These are phyloP conservation scores for Aspergillus aculeatinus DNA, from an alignment of 2,329 filamentous ascomycete genomes.

Conservation along the genomic window DNA sequence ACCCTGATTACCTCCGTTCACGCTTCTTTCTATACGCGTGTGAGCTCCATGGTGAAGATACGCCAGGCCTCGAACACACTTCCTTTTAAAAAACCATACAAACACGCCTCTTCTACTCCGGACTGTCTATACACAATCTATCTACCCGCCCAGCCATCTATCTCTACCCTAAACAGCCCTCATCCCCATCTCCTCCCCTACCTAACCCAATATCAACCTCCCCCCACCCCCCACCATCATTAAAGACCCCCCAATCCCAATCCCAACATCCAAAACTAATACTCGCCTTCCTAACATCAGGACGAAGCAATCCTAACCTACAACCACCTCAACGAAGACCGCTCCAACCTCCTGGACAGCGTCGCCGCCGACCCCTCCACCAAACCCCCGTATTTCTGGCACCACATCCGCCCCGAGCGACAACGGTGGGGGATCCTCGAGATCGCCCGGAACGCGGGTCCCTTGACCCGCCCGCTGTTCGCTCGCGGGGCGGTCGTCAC, in stretches of 20 bases:
- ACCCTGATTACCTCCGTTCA: no score
- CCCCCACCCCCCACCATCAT: no score
- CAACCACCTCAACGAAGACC: slow-evolving; percentile 43
- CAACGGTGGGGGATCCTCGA: slow-evolving; percentile 45
- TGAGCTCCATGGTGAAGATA: no score
- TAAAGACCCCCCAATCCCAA: not conserved
- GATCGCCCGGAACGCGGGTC: slow-evolving; percentile 43
- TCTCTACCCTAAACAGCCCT: no score
- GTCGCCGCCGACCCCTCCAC: slow-evolving; percentile 38
- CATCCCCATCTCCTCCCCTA: no score
- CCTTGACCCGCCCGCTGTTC: slow-evolving; percentile 41
- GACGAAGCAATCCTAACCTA: slow-evolving; percentile 48
- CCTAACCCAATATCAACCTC: no score
- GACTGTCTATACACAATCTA: no score
- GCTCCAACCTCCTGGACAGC: slow-evolving; percentile 41
- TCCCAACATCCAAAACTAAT: not conserved
- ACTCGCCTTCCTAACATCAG: slow-evolving; percentile 20
- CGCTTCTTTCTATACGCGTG: no score
- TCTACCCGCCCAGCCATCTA: no score
- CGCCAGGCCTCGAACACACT: no score
- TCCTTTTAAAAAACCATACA: no score
- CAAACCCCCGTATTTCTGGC: slow-evolving; percentile 48
- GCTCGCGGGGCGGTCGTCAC: slow-evolving; percentile 22
- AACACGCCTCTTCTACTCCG: no score
- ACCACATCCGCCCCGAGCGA: slow-evolving; percentile 46